Evolutionary conservation across 2,329 filamentous ascomycete genomes (phyloP).

Genomic region (Ramularia endophylla): DNA sequence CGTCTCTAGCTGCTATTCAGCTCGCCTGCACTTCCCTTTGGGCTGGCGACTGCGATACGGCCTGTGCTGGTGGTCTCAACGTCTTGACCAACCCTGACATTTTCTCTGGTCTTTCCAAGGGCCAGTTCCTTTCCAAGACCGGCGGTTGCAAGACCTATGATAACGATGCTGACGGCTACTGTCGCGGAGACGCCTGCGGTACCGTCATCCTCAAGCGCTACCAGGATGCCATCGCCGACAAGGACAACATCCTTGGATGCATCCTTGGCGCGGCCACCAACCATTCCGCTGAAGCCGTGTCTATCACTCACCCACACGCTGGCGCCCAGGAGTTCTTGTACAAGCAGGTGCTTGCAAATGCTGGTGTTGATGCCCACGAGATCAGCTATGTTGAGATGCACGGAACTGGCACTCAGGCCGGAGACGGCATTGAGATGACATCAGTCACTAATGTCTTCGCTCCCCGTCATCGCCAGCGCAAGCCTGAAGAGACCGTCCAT

Average conservation of each 20-base stretch:
- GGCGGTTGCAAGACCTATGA: slow-evolving; percentile 77
- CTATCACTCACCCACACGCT: slow-evolving; percentile 77
- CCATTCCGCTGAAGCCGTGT: slow-evolving; percentile 73
- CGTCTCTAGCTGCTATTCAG: slow-evolving; percentile 65
- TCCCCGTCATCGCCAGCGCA: slow-evolving; percentile 45
- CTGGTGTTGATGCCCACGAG: slow-evolving; percentile 68
- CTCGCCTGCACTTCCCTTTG: slow-evolving; percentile 67
- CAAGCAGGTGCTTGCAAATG: slow-evolving; percentile 62
- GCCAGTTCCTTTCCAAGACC: slow-evolving; percentile 71
- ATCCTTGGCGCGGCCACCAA: slow-evolving; percentile 72
- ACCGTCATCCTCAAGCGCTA: slow-evolving; percentile 73
- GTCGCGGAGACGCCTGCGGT: slow-evolving; percentile 69
- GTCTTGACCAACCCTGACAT: slow-evolving; percentile 77
- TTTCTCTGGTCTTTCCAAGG: slow-evolving; percentile 68
- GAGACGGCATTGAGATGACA: slow-evolving; percentile 75
- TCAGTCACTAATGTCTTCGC: slow-evolving; percentile 64
- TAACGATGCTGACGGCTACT: slow-evolving; percentile 75
- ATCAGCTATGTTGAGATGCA: slow-evolving; percentile 86
- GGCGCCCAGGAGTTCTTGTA: slow-evolving; percentile 69
- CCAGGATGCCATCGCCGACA: slow-evolving; percentile 69
- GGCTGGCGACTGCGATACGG: slow-evolving; percentile 73
- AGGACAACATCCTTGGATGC: slow-evolving; percentile 66
- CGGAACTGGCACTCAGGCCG: slow-evolving; percentile 80
- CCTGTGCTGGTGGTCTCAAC: slow-evolving; percentile 71
- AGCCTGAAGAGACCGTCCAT: slow-evolving; percentile 45